Evolutionary conservation across 768 basidiomycete genomes (phyloP), one percentile per base, ranked within the genome.

Genomic region (Cystofilobasidium macerans): DNA sequence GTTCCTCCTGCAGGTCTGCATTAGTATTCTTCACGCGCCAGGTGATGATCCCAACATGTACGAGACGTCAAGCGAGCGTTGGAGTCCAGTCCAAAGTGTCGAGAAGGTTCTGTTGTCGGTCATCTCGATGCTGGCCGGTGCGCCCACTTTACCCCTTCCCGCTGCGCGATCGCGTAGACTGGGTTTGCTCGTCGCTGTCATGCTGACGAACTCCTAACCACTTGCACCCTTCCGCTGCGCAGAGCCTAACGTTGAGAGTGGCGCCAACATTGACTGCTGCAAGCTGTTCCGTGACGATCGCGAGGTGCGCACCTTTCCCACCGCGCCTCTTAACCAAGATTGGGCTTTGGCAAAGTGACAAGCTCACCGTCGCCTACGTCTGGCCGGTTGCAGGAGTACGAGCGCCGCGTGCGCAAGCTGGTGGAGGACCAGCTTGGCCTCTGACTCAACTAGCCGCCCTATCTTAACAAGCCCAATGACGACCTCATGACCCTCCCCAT

Each of bases 241-340:
- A 86, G 94, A 98, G 78, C 95, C 95, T 32, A 99, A 99, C 77
- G 81, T 97, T 57, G 95, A 99, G 77, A 91, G 88, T 67, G 92
- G 92, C 24, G 95, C 95, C 60, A 97, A 95, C 78, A 88, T 99
- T 69, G 75, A 77, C 35, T 63, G 61, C 57, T 63, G 61, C 43
- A 68, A 68, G 51, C 67, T 68, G 9, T 62, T 48, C 28, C 40
- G 67, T 32, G 67, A 68, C 22, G 35, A 68, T 35, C 51, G 43
- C 16, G 33, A 53, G 16, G 67, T 68, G 24, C 33, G 67, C 40
- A 26, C 45, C 48, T 43, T 13, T 35, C 33, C 62, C 18, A 16
- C 5, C 42, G n/a, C n/a, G n/a, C 16, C 42, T 42, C 9, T 8
- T 8, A 8, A 8, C 38, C 38, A 16, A 8, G 38, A 40, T 40